A percentile compares a stretch with the other conserved stretches of the same genome.
Conservation (phyloP, 768 basidiomycete species). For the Strobilomyces echinocephalus region DNA sequence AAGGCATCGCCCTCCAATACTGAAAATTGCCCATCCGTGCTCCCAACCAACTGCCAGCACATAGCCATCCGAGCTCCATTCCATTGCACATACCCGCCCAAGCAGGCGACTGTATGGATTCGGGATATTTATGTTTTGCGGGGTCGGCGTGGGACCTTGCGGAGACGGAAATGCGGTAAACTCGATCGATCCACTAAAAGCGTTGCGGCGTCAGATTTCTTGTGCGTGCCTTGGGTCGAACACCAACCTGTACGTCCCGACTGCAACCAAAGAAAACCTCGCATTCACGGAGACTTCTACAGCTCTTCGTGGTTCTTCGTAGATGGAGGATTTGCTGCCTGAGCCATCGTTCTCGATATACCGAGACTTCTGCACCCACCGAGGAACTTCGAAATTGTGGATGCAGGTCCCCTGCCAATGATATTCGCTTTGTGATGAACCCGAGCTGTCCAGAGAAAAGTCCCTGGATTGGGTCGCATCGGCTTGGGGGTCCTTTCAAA, state of each 20-base stretch:
- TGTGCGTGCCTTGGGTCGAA: background rate
- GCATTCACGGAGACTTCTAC: constrained; percentile 65
- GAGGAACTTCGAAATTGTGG: constrained; percentile 67
- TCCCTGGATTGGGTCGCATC: constrained; percentile 2
- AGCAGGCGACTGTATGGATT: constrained; percentile 53
- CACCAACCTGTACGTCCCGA: constrained; percentile 66
- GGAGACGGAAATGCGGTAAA: constrained; percentile 66
- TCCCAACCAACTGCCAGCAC: constrained; percentile 91
- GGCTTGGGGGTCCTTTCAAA: constrained; percentile 9
- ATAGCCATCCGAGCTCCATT: constrained; percentile 96
- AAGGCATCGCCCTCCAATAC: constrained; percentile 81
- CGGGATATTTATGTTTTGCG: constrained; percentile 60
- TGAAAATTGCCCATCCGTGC: constrained; percentile 86
- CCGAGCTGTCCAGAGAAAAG: constrained; percentile 1
- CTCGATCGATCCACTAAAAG: constrained; percentile 57
- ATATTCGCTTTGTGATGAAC: constrained; percentile 9
- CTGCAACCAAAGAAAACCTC: constrained; percentile 76
- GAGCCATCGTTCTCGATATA: constrained; percentile 45
- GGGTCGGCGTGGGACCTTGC: constrained; percentile 51
- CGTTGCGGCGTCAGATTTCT: background rate
- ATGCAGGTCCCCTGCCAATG: constrained; percentile 78
- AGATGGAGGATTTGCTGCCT: constrained; percentile 33
- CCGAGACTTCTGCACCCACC: constrained; percentile 77
- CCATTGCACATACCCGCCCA: constrained; percentile 62
- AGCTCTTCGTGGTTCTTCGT: constrained; percentile 64